Evolutionary conservation across 2,329 filamentous ascomycete species (phyloP), one percentile per base, ranked within the genome.

Genomic region (Colletotrichum nymphaeae): DNA sequence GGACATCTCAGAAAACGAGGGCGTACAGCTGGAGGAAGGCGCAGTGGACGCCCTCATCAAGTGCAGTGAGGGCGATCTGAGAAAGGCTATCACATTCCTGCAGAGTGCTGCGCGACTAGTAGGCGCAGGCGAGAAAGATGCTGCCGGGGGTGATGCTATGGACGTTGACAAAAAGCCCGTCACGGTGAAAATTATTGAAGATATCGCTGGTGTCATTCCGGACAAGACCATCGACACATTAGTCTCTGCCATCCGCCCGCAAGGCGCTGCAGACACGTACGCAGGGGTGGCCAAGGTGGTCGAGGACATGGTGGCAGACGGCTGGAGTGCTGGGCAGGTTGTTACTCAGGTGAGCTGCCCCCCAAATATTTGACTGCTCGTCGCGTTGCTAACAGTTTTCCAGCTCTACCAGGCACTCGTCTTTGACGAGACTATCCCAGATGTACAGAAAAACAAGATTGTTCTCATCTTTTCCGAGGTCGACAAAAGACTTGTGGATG

Each of bases 151-250:
- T 60, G 89, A 90, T 67, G 88, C 90, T 55, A 92, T 93, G 85
- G 90, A 93, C 72, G 85, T 86, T 35, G 87, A 88, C 76, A 88
- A 86, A 65, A 90, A 88, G 53, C 76, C 86, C 14, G 91, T 98
- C 59, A 96, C 95, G 0, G 89, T 95, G 49, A 91, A 90, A 77
- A 94, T 91, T 65, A 91, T 99, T 59, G 94, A 98, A 80, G 97
- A 99, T 78, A 99, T 99, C 80, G 96, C 97, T 0, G 97, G 97
- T 68, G 95, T 98, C 2, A 95, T 99, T 76, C 97, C 97, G 0
- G 88, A 92, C 16, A 78, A 81, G 12, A 94, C 95, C 1, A 91
- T 99, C 63, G 89, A 93, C 68, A 84, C 83, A 9, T 87, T 99
- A 19, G 86, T 94, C 14, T 84, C 90, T 73, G 93, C 95, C 22